Evolutionary conservation across 1,284 basidiomycete species (phyloP).

Genomic region (Retiboletus flavoniger): DNA sequence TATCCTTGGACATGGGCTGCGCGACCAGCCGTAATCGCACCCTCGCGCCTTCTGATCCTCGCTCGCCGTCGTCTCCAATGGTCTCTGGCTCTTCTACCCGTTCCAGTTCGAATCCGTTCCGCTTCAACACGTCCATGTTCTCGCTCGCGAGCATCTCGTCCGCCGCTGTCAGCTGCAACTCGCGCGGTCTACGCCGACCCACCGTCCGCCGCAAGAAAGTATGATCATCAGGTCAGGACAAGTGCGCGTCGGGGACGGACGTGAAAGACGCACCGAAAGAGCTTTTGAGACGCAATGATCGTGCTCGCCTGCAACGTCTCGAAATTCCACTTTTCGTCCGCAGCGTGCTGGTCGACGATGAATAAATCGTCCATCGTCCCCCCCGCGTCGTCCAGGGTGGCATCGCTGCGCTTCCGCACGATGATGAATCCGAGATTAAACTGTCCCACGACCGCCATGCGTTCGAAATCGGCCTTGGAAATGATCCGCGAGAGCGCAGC

Average conservation of each 20-base stretch:
- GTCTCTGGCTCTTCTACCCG: constrained; percentile 52
- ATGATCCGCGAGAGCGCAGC: constrained; percentile 84
- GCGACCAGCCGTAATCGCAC: constrained; percentile 70
- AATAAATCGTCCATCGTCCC: constrained; percentile 78
- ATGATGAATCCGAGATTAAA: constrained; percentile 98
- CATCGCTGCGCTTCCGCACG: constrained; percentile 50
- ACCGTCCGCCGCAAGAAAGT: neutral
- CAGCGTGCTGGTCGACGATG: constrained; percentile 88
- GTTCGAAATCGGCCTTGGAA: constrained; percentile 81
- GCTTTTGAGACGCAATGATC: constrained; percentile 80
- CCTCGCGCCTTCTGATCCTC: constrained; percentile 25
- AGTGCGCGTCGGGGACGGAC: neutral
- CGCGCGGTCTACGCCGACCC: constrained; percentile 57
- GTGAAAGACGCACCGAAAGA: constrained; percentile 66
- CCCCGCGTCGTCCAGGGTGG: constrained; percentile 10
- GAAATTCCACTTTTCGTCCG: constrained; percentile 98
- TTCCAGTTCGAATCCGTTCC: constrained; percentile 85
- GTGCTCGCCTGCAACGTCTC: constrained; percentile 90
- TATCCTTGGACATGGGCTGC: constrained; percentile 90
- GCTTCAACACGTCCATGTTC: constrained; percentile 75
- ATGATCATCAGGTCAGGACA: neutral
- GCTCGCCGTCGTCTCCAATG: constrained; percentile 19
- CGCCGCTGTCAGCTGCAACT: constrained; percentile 82
- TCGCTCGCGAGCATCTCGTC: constrained; percentile 90
- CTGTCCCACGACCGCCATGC: constrained; percentile 81